Conservation (phyloP, 768 basidiomycete species). For the Collybia mongolica region DNA sequence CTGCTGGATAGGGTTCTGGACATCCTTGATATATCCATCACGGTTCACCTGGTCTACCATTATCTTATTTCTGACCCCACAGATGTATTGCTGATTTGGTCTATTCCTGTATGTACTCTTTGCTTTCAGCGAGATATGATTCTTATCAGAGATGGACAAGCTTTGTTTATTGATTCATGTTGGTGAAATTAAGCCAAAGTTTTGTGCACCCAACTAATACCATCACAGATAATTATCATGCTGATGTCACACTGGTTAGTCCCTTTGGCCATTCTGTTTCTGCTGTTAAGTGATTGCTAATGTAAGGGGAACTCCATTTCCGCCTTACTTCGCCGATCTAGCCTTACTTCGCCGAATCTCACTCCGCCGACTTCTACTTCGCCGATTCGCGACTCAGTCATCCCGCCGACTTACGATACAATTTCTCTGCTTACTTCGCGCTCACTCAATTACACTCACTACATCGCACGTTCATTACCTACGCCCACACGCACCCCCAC, state of each 20-base stretch:
- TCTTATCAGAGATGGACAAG: not conserved
- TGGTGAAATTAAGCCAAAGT: not conserved
- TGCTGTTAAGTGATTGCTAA: not conserved
- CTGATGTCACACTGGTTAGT: not conserved
- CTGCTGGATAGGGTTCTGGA: not conserved
- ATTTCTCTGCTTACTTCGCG: too few relatives aligned
- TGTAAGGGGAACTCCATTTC: too few relatives aligned
- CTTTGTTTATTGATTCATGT: not conserved
- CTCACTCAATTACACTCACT: too few relatives aligned
- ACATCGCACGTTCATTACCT: too few relatives aligned
- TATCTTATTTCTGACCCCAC: not conserved
- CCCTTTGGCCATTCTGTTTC: too few relatives aligned
- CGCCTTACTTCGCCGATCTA: too few relatives aligned
- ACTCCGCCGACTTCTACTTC: too few relatives aligned
- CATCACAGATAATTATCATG: not conserved
- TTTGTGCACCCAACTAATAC: too few relatives aligned
- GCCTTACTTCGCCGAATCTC: too few relatives aligned
- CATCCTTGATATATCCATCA: not conserved
- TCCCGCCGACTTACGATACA: too few relatives aligned
- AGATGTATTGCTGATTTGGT: not conserved
- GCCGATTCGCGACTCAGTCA: too few relatives aligned
- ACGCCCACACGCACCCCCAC: too few relatives aligned
- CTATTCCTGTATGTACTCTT: not conserved
- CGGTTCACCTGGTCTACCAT: slow-evolving; percentile 1
- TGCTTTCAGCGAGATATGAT: not conserved